phyloP scores from a whole-genome alignment of 169 alveolate species.

The Theileria orientalis region DNA sequence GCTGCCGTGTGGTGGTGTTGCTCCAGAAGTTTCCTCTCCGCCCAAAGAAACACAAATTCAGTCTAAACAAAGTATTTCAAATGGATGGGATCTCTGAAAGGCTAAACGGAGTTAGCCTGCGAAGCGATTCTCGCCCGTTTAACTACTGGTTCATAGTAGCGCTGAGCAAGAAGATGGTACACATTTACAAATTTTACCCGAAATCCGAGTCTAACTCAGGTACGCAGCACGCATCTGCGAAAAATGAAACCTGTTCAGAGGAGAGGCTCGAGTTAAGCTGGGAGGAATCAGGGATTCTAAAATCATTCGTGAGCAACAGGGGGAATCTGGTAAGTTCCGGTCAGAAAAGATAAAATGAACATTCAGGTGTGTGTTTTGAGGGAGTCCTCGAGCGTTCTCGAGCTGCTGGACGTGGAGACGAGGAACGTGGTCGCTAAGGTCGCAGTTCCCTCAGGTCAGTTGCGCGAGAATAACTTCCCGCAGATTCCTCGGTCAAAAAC shows the following conservation, averaged over 20 bases:
- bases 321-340: slow-evolving; percentile 41
- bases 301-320: slow-evolving; percentile 43
- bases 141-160: slow-evolving; percentile 60
- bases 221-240: background rate
- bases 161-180: slow-evolving; percentile 42
- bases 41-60: background rate
- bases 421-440: slow-evolving; percentile 6
- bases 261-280: slow-evolving; percentile 41
- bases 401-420: slow-evolving; percentile 22
- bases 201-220: slow-evolving; percentile 21
- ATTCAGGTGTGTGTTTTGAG: slow-evolving; percentile 46
- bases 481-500: slow-evolving; percentile 37
- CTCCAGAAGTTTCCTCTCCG: background rate
- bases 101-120: slow-evolving; percentile 29
- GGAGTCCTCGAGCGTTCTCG: slow-evolving; percentile 26
- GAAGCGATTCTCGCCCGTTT: background rate
- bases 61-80: background rate
- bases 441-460: slow-evolving; percentile 47
- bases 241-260: background rate
- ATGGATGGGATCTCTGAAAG: slow-evolving; percentile 40
- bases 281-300: slow-evolving; percentile 35
- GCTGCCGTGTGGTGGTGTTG: slow-evolving; percentile 19
- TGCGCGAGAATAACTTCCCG: background rate
- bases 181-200: slow-evolving; percentile 50
- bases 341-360: background rate